Evolutionary conservation across 1,284 basidiomycete genomes (phyloP).

Genomic region (Melampsora medusae): DNA sequence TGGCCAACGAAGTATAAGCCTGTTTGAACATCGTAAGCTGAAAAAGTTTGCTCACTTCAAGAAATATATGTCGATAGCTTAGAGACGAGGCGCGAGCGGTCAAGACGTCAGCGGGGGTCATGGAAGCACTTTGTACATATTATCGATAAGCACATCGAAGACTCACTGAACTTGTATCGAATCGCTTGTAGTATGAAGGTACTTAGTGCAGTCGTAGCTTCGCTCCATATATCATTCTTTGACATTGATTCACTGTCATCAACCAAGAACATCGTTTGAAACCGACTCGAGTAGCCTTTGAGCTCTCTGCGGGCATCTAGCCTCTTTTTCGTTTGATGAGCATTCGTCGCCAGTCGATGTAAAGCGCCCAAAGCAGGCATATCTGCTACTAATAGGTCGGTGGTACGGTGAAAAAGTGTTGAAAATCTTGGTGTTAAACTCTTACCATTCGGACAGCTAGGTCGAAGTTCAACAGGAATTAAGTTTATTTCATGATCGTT

Average conservation of each 20-base stretch:
- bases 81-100: not conserved
- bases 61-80: constrained; percentile 4
- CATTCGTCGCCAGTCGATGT: too few relatives aligned
- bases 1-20: not conserved
- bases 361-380: too few relatives aligned
- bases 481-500: too few relatives aligned
- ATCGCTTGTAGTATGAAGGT: not conserved
- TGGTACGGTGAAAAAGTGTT: not conserved
- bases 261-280: constrained; percentile 3
- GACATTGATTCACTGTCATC: constrained; percentile 12
- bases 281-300: not conserved
- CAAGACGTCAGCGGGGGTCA: not conserved
- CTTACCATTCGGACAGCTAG: constrained; percentile 1
- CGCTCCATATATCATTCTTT: not conserved
- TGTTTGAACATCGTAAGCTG: not conserved
- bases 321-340: too few relatives aligned
- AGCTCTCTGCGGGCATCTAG: too few relatives aligned
- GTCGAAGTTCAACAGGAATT: not conserved
- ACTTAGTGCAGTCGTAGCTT: not conserved
- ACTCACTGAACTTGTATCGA: not conserved
- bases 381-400: too few relatives aligned
- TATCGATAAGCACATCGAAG: not conserved
- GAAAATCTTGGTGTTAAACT: not conserved
- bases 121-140: not conserved
- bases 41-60: constrained; percentile 10